A percentile compares a stretch with the other conserved stretches of the same genome.
These are phyloP conservation scores for Dactylis glomerata DNA, from an alignment of 176 grass and related monocot species.

Conservation along the genomic window DNA sequence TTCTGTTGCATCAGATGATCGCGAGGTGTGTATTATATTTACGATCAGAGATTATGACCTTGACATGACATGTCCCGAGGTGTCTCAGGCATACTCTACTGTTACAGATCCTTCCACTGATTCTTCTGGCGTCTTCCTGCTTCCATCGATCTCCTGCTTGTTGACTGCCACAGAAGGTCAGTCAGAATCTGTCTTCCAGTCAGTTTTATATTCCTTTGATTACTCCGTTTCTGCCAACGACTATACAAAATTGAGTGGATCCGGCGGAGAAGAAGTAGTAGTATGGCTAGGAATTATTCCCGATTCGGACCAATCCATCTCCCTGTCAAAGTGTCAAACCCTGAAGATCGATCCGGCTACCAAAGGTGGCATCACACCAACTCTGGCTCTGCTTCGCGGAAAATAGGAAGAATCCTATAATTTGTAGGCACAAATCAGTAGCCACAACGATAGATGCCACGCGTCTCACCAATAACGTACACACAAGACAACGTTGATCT, in stretches of 20 bases:
- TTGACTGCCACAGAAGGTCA: not conserved
- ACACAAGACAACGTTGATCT: not conserved
- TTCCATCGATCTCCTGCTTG: not conserved
- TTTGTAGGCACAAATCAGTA: not conserved
- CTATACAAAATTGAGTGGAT: not conserved
- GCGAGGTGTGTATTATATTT: not conserved
- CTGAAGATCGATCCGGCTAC: not conserved
- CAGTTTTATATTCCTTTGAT: not conserved
- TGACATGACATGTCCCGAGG: not conserved
- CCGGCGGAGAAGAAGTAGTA: not conserved
- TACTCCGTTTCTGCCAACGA: not conserved
- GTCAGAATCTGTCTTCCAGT: not conserved
- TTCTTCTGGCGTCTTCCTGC: not conserved
- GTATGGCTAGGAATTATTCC: too few species aligned
- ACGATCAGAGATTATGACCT: not conserved
- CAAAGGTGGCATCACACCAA: not conserved
- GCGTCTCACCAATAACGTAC: not conserved
- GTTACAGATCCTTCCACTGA: not conserved
- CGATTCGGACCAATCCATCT: not conserved
- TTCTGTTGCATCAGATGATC: not conserved
- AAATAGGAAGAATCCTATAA: not conserved
- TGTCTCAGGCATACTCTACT: not conserved
- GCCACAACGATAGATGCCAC: not conserved
- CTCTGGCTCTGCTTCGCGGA: not conserved
- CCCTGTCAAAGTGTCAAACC: conserved; percentile 5